Evolutionary conservation across 2,329 filamentous ascomycete species (phyloP).

Genomic region (Dothistroma pini): DNA sequence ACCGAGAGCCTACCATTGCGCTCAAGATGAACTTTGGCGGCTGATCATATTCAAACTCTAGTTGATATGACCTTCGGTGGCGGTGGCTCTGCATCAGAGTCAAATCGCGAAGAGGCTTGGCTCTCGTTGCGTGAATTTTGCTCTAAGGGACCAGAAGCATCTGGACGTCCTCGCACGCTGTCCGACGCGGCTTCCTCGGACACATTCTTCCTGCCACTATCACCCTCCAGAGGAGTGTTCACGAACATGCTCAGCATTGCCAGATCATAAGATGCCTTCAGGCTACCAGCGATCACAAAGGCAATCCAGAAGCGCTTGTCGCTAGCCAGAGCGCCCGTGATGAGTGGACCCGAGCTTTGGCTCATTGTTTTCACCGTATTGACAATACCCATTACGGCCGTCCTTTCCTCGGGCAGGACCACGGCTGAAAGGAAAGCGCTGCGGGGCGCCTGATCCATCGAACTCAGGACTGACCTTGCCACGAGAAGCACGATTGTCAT

Average conservation of each 20-base stretch:
- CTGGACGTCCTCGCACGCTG: background rate
- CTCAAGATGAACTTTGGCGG: constrained; percentile 81
- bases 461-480: constrained; percentile 58
- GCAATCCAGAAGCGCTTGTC: constrained; percentile 57
- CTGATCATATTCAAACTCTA: background rate
- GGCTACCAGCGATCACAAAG: constrained; percentile 58
- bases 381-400: constrained; percentile 66
- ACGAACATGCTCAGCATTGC: constrained; percentile 33
- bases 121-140: background rate
- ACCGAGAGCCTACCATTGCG: constrained; percentile 72
- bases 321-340: constrained; percentile 62
- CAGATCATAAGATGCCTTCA: constrained; percentile 54
- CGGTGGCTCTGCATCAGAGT: background rate
- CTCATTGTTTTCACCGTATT: constrained; percentile 66
- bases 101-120: background rate
- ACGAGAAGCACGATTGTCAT: constrained; percentile 59
- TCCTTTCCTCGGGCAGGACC: constrained; percentile 62
- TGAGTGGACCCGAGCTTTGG: constrained; percentile 58
- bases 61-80: background rate
- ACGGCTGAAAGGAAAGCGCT: constrained; percentile 66
- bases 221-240: constrained; percentile 9
- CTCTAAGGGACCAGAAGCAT: background rate
- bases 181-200: background rate
- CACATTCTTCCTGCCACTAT: background rate
- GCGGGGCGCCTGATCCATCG: constrained; percentile 69